These are phyloP conservation scores for Sugiyamaella boreocaroliniensis DNA, from an alignment of 805 yeast genomes.

Conservation along the genomic window DNA sequence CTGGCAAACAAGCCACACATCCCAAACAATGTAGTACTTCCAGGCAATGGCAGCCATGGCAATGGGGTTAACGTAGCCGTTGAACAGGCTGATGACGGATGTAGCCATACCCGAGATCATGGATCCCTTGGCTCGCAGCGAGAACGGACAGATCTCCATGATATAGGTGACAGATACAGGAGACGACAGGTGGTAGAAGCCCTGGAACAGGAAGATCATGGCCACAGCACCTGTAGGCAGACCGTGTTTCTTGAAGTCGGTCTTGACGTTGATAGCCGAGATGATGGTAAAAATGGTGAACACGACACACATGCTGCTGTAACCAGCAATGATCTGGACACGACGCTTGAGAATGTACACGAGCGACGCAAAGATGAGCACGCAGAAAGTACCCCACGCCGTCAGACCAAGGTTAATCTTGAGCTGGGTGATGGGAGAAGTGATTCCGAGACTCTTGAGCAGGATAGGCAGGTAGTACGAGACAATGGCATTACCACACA, in stretches of 20 bases:
- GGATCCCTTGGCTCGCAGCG: conserved; percentile 37
- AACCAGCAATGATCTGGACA: not conserved
- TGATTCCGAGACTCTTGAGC: conserved; percentile 48
- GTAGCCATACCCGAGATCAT: conserved; percentile 21
- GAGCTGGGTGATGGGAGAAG: conserved; percentile 18
- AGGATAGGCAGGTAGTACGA: conserved; percentile 45
- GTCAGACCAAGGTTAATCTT: conserved; percentile 11
- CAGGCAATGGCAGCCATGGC: conserved; percentile 38
- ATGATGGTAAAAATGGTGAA: conserved; percentile 32
- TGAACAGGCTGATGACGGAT: conserved; percentile 17
- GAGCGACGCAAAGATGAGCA: conserved; percentile 5
- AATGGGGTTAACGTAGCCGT: conserved; percentile 33
- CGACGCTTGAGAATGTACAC: conserved; percentile 6
- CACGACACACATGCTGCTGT: not conserved
- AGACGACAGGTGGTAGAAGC: conserved; percentile 6
- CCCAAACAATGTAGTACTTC: conserved; percentile 39
- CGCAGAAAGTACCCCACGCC: conserved; percentile 3
- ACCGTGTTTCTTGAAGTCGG: conserved; percentile 3
- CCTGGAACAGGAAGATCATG: conserved; percentile 15
- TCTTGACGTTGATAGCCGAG: conserved; percentile 9
- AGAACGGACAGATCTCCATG: conserved; percentile 23
- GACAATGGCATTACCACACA: conserved; percentile 14
- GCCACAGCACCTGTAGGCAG: conserved; percentile 11
- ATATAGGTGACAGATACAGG: conserved; percentile 10
- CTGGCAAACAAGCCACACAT: conserved; percentile 21